A percentile compares a stretch with the other conserved stretches of the same genome.
Evolutionary conservation across 2,329 filamentous ascomycete species (phyloP).

Genomic region (Aureobasidium melanogenum): DNA sequence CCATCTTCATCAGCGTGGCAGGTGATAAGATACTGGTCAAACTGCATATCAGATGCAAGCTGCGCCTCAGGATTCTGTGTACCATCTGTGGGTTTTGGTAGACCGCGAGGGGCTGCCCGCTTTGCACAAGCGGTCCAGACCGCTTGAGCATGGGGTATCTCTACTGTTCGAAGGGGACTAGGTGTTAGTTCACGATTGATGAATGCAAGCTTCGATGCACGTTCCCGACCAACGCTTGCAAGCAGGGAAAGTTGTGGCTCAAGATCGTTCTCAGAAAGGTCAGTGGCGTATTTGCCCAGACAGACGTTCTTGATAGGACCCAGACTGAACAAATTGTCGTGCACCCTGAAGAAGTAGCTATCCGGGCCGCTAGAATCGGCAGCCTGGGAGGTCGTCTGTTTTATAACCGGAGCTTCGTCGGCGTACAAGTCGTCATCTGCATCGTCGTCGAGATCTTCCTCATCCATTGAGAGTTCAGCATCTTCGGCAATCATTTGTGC

Average conservation of each 20-base stretch:
- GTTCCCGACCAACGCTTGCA: constrained; percentile 53
- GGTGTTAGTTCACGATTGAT: constrained; percentile 73
- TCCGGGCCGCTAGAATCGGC: constrained; percentile 43
- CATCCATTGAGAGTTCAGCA: constrained; percentile 36
- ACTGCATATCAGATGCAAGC: constrained; percentile 46
- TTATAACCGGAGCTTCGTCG: constrained; percentile 41
- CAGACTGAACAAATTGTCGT: constrained; percentile 69
- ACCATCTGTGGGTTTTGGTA: constrained; percentile 34
- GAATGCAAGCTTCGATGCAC: constrained; percentile 61
- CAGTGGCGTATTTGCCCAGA: constrained; percentile 47
- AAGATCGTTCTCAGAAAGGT: constrained; percentile 23
- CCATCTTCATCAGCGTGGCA: constrained; percentile 58
- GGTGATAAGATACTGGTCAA: constrained; percentile 75
- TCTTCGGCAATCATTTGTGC: constrained; percentile 49
- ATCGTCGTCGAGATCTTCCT: constrained; percentile 51
- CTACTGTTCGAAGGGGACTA: constrained; percentile 58
- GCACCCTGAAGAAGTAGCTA: constrained; percentile 63
- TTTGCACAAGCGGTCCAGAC: constrained; percentile 64
- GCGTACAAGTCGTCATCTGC: constrained; percentile 56
- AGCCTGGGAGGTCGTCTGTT: constrained; percentile 27
- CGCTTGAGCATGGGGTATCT: constrained; percentile 62
- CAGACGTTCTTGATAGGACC: constrained; percentile 71
- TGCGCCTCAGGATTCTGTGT: constrained; percentile 33
- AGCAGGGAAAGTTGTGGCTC: constrained; percentile 41
- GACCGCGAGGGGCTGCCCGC: constrained; percentile 27